Percentiles rank a stretch among this genome's conserved stretches.
Conservation (phyloP, 2,329 filamentous ascomycete genomes). For the Xylariaceae sp. region DNA sequence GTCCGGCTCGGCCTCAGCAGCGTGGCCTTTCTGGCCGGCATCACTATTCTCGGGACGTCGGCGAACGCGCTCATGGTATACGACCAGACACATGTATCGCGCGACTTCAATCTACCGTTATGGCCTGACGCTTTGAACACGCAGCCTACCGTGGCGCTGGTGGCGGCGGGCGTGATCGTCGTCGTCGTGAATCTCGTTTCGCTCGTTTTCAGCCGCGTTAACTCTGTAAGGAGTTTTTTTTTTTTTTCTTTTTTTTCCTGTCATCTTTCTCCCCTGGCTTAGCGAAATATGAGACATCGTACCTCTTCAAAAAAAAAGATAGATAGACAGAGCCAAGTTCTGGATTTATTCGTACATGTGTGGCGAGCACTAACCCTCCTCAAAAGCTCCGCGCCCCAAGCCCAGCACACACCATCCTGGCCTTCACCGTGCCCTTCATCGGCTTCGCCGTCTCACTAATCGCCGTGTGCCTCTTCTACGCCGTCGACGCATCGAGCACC, state of each 20-base stretch:
- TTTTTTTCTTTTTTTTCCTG: too few species aligned
- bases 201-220: constrained; percentile 44
- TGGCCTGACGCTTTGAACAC: constrained; percentile 56
- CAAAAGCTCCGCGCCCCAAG: constrained; percentile 36
- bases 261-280: constrained; percentile 10
- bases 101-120: constrained; percentile 45
- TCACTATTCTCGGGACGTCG: constrained; percentile 50
- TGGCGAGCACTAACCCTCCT: constrained; percentile 11
- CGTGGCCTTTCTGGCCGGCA: constrained; percentile 45
- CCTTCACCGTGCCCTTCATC: constrained; percentile 38
- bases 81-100: constrained; percentile 45
- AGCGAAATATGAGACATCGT: not conserved
- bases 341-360: not conserved
- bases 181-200: constrained; percentile 43
- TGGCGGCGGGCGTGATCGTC: constrained; percentile 47
- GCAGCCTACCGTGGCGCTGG: constrained; percentile 50
- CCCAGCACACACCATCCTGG: constrained; percentile 33
- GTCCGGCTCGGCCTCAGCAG: constrained; percentile 43
- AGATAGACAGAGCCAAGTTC: not conserved
- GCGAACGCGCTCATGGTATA: constrained; percentile 51
- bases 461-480: constrained; percentile 53
- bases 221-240: constrained; percentile 38
- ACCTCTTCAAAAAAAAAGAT: too few species aligned
- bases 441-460: constrained; percentile 45
- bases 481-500: constrained; percentile 46